Evolutionary conservation across 139 green algal species (phyloP), one percentile per base, ranked within the genome.

Genomic region (Coccomyxa sp.): DNA sequence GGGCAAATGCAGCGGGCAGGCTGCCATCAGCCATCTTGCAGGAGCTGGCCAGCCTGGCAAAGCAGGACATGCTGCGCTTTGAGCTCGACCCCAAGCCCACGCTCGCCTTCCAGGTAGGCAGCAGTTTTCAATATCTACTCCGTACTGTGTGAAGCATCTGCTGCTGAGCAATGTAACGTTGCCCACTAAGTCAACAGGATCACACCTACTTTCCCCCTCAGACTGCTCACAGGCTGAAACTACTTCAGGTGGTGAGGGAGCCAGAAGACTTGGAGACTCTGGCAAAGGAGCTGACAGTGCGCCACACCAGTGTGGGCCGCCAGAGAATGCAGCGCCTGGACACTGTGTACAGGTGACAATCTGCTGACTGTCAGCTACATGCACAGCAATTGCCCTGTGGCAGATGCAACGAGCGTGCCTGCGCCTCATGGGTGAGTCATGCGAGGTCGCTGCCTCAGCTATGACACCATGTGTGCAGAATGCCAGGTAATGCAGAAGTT

Each of bases 1-100:
- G 37, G 36, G 37, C 24, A 16, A n/a, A 55, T 44, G 70, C 29
- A 55, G 35, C 36, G 24, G 16, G n/a, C 2, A 16, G 33, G 2
- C 33, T n/a, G 44, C 33, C 35, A 50, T 50, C 24, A 7, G 70
- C 36, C 33, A 29, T 75, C 33, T 22, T 91, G 76, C 55, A 69
- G 55, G 81, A 91, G 71, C 81, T 95, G 70, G 39, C 82, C 24
- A 78, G 78, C 41, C 82, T 96, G 38, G 90, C 92, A 10, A 39
- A 69, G 0, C 33, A 44, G 35, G 68, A 85, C 0, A 83, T 91
- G 78, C 86, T 97, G 33, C 81, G 85, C 10, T 93, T 94, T 80
- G 86, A 93, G 82, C 36, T 90, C 41, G 81, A 78, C 29, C 80
- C 71, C 14, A 74, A 85, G 36, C 75, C 74, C 40, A 88, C 84